These are phyloP conservation scores for Drechslerella coelobrocha DNA, from an alignment of 2,329 filamentous ascomycete genomes.

Conservation along the genomic window DNA sequence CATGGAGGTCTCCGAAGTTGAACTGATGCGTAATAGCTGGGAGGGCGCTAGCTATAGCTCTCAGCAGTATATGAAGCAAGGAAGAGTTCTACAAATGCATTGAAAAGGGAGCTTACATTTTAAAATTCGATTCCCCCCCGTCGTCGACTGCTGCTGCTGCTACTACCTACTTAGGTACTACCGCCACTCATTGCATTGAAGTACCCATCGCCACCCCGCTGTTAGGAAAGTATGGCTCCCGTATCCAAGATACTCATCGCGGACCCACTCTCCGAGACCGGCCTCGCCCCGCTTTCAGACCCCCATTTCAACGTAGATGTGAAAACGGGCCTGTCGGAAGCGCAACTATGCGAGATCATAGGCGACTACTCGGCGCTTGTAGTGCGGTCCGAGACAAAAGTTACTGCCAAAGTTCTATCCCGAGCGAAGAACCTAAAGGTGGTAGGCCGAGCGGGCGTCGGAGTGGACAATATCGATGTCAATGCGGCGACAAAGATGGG, in stretches of 20 bases:
- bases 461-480: constrained; percentile 83
- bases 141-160: too few relatives aligned
- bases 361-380: constrained; percentile 77
- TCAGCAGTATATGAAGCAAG: too few relatives aligned
- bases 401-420: constrained; percentile 71
- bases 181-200: too few relatives aligned
- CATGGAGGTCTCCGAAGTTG: too few relatives aligned
- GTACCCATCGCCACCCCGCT: too few relatives aligned
- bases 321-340: constrained; percentile 67
- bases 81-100: too few relatives aligned
- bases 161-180: too few relatives aligned
- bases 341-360: constrained; percentile 72
- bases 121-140: too few relatives aligned
- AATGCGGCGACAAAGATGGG: constrained; percentile 73
- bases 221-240: constrained; percentile 33
- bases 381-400: constrained; percentile 81
- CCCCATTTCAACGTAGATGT: constrained; percentile 72
- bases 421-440: constrained; percentile 75
- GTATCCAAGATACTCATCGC: constrained; percentile 70
- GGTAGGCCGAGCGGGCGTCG: constrained; percentile 80
- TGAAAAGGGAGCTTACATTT: too few relatives aligned
- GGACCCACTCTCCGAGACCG: constrained; percentile 81
- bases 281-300: constrained; percentile 71
- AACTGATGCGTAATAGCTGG: too few relatives aligned
- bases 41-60: too few relatives aligned